A percentile compares a stretch with the other conserved stretches of the same genome.
phyloP scores from a whole-genome alignment of 306 rosid genomes.

The Prunus dulcis region DNA sequence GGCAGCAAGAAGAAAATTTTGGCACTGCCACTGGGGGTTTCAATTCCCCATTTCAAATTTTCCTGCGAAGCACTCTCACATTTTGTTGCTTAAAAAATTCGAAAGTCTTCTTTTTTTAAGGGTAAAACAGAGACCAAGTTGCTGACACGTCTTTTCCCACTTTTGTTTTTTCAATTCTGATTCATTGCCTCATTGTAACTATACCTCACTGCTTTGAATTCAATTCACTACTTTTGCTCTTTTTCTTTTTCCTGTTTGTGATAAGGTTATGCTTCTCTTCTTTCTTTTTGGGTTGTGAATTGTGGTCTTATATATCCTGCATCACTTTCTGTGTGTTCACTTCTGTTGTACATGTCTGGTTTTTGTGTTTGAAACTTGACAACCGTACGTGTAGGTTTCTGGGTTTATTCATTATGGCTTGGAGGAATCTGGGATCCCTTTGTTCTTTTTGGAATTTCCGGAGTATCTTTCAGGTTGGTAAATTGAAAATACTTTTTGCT shows the following conservation, averaged over 20 bases:
- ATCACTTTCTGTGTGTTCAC: neutral
- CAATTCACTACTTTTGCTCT: neutral
- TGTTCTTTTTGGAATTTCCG: slow-evolving; percentile 19
- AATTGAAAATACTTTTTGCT: neutral
- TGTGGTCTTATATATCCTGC: neutral
- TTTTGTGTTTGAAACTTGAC: neutral
- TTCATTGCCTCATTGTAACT: neutral
- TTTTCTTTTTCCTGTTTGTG: slow-evolving; percentile 16
- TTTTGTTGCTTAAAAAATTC: neutral
- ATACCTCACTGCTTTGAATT: neutral
- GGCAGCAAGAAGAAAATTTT: neutral
- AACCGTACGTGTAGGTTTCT: neutral
- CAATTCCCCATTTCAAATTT: neutral
- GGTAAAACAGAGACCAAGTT: slow-evolving; percentile 13
- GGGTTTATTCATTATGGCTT: slow-evolving; percentile 29
- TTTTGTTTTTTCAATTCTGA: neutral
- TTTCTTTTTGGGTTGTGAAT: neutral
- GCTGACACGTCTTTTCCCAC: slow-evolving; percentile 3
- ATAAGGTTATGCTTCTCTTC: slow-evolving; percentile 11
- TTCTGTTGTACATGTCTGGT: neutral
- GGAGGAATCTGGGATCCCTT: slow-evolving; percentile 22
- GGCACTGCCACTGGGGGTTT: neutral
- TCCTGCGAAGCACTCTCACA: neutral
- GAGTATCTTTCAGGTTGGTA: slow-evolving; percentile 33
- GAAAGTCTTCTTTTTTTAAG: neutral